Evolutionary conservation across 225 moss, liverwort and hornwort genomes (phyloP), one percentile per base, ranked within the genome.

Genomic region (Marchantia polymorpha): DNA sequence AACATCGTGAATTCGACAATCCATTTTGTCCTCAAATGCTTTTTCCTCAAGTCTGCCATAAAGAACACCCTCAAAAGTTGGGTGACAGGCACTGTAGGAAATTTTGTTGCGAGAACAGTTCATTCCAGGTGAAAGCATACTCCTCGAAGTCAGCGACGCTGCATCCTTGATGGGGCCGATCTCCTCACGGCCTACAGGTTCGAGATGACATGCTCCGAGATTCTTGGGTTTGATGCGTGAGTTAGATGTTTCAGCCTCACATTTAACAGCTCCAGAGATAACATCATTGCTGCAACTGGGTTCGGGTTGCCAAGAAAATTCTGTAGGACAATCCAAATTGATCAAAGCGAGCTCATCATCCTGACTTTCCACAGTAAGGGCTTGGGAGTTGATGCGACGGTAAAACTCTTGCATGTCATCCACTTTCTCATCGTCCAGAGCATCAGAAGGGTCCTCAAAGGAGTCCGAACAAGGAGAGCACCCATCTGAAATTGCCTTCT

Each of bases 311-410:
- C 77, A 50, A 55, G 63, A 22, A 47, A 26, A 52, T 0, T 69
- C 50, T 63, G 19, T 65, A 51, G 80, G 27, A 8, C 53, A 52
- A 22, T 80, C 84, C 49, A 82, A 78, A 60, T 76, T 26, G 61
- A 80, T 74, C 59, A 87, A 15, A 25, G 77, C 46, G 16, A 82
- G 63, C 22, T 87, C 87, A 59, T 87, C 87, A 47, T 68, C 87
- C 29, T 82, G 76, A 63, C 76, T 52, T 8, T 87, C 87, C n/a
- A 73, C 64, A 22, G 82, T 84, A 51, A 87, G 87, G 60, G 87
- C 87, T 75, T 87, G 84, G 52, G 79, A 82, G 51, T 87, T 87
- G 84, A 87, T 87, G 51, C 82, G 87, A 27, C 74, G 82, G 68
- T 87, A 87, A 30, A 87, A 68, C 14, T 84, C 84, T 78, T 82